Evolutionary conservation across 495 filamentous ascomycete genomes (phyloP).

Genomic region (Eremomyces bilateralis): DNA sequence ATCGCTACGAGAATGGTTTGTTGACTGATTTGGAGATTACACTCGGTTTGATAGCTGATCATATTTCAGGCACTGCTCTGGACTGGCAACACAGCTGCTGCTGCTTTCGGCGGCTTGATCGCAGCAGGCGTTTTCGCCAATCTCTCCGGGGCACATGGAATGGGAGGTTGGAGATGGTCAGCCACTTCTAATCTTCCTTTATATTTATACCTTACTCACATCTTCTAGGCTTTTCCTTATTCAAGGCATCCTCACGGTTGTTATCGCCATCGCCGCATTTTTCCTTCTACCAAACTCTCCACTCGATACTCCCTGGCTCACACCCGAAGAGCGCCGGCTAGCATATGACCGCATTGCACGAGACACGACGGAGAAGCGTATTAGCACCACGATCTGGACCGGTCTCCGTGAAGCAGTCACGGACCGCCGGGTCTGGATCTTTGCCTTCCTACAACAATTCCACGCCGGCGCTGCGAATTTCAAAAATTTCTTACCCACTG

Average conservation of each 20-base stretch:
- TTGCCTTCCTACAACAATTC: constrained; percentile 11
- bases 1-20: constrained; percentile 20
- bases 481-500: constrained; percentile 22
- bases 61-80: no score
- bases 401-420: constrained; percentile 24
- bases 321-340: constrained; percentile 15
- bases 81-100: no score
- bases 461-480: constrained; percentile 3
- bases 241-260: constrained; percentile 23
- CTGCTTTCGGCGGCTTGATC: constrained; percentile 21
- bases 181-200: no score
- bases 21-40: no score
- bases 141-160: constrained; percentile 18
- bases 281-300: constrained; percentile 24
- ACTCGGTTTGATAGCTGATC: constrained; percentile 19
- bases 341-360: neutral
- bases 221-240: constrained; percentile 27
- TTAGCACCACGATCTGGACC: constrained; percentile 17
- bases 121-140: constrained; percentile 22
- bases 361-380: constrained; percentile 9
- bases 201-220: no score
- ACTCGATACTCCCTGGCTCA: constrained; percentile 20
- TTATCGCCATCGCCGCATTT: constrained; percentile 17
- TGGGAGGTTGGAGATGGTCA: constrained; percentile 25
- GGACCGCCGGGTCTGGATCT: constrained; percentile 5